phyloP scores from a whole-genome alignment of 768 basidiomycete genomes.

The Boletus subparvulus region DNA sequence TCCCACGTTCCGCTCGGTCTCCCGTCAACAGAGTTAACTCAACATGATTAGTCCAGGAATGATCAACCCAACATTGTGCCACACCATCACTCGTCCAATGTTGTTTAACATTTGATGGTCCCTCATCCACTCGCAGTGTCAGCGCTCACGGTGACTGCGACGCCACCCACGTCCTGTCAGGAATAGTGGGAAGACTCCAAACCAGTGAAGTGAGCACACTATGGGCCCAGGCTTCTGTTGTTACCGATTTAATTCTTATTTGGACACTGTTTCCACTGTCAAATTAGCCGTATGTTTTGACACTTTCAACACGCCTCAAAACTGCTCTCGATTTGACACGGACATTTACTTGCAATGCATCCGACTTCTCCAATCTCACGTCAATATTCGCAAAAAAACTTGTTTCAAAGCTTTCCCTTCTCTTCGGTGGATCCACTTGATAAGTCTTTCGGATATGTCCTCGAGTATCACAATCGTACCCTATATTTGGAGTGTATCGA shows the following conservation, averaged over 20 bases:
- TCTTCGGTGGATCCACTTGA: not conserved
- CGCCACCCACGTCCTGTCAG: not conserved
- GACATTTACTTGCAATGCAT: too few relatives aligned
- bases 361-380: too few relatives aligned
- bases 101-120: too few relatives aligned
- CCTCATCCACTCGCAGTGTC: too few relatives aligned
- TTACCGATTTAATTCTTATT: not conserved
- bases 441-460: not conserved
- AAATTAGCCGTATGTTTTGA: not conserved
- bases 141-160: too few relatives aligned
- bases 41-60: too few relatives aligned
- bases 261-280: not conserved
- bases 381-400: too few relatives aligned
- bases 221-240: not conserved
- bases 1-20: too few relatives aligned
- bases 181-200: not conserved
- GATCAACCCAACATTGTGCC: too few relatives aligned
- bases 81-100: too few relatives aligned
- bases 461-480: not conserved
- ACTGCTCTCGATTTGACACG: not conserved
- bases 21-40: too few relatives aligned
- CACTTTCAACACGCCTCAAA: not conserved
- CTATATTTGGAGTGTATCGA: constrained; percentile 8
- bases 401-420: not conserved
- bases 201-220: not conserved